phyloP scores from a whole-genome alignment of 2,329 filamentous ascomycete species.

The Fusarium sp. region DNA sequence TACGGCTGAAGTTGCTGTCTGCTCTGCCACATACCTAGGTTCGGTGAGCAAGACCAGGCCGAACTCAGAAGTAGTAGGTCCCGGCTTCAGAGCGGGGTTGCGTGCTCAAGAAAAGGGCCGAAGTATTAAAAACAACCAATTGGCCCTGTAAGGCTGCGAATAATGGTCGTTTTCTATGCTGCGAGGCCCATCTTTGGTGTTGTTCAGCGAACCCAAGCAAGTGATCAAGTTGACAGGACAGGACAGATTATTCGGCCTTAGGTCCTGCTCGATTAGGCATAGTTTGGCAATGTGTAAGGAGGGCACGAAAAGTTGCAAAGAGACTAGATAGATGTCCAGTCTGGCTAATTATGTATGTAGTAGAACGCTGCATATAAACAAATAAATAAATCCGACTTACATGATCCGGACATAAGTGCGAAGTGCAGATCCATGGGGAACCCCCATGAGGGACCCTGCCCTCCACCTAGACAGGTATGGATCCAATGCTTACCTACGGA shows the following conservation, averaged over 20 bases:
- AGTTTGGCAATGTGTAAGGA: not conserved
- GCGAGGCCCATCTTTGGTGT: slow-evolving; percentile 7
- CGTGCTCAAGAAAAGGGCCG: slow-evolving; percentile 27
- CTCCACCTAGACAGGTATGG: too few species aligned
- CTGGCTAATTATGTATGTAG: not conserved
- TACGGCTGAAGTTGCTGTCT: slow-evolving; percentile 15
- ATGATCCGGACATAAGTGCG: slow-evolving; percentile 13
- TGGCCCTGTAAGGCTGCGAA: slow-evolving; percentile 25
- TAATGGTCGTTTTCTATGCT: not conserved
- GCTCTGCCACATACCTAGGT: slow-evolving; percentile 5
- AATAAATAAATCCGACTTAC: slow-evolving; percentile 1
- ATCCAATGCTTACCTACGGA: slow-evolving; percentile 13
- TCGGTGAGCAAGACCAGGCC: slow-evolving; percentile 14
- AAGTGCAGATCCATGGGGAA: slow-evolving; percentile 19
- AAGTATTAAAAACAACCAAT: slow-evolving; percentile 1
- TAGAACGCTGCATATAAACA: not conserved
- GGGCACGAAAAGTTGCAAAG: not conserved
- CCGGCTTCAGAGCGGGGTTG: slow-evolving; percentile 13
- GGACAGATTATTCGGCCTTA: not conserved
- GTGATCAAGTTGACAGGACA: not conserved
- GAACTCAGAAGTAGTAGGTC: not conserved
- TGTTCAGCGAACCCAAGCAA: not conserved
- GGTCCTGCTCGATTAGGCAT: slow-evolving; percentile 4
- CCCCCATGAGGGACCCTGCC: slow-evolving; percentile 17
- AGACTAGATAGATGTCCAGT: not conserved